Percentiles rank a stretch among this genome's conserved stretches.
Conservation (phyloP, 2,329 filamentous ascomycete species). For the Colletotrichum lini region DNA sequence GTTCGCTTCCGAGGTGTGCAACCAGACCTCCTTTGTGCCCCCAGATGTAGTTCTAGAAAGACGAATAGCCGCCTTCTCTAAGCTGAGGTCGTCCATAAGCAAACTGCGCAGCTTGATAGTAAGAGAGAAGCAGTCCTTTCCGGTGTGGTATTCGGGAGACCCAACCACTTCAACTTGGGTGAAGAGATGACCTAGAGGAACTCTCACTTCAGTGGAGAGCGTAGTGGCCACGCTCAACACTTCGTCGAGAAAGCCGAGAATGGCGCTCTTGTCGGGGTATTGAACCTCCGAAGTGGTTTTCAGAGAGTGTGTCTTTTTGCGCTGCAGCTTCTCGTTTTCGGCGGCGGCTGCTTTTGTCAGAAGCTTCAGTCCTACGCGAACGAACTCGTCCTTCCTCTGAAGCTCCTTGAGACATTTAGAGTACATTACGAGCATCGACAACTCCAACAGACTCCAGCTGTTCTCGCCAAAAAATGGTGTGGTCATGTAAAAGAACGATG, state of each 20-base stretch:
- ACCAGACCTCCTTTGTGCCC: conserved; percentile 65
- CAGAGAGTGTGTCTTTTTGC: conserved; percentile 50
- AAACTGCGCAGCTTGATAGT: conserved; percentile 79
- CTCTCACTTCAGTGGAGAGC: conserved; percentile 71
- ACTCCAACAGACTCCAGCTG: conserved; percentile 84
- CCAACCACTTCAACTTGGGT: conserved; percentile 77
- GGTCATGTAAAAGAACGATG: conserved; percentile 83
- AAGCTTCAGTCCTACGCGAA: conserved; percentile 81
- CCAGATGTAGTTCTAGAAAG: conserved; percentile 44
- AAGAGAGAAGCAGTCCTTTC: conserved; percentile 82
- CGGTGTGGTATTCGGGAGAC: conserved; percentile 77
- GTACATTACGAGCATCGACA: conserved; percentile 89
- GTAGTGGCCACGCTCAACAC: conserved; percentile 62
- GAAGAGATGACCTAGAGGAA: conserved; percentile 83
- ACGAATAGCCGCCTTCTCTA: conserved; percentile 66
- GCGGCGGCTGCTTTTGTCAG: conserved; percentile 75
- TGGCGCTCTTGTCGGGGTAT: conserved; percentile 53
- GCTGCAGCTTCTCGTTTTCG: conserved; percentile 64
- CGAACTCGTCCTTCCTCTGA: conserved; percentile 82
- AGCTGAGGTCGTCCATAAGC: conserved; percentile 76
- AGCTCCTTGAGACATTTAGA: conserved; percentile 85
- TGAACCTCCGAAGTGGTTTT: conserved; percentile 43
- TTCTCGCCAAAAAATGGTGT: conserved; percentile 84
- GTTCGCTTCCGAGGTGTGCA: conserved; percentile 51
- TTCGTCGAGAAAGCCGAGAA: conserved; percentile 64